Conservation (phyloP, 768 basidiomycete species). For the Boletales sp. region DNA sequence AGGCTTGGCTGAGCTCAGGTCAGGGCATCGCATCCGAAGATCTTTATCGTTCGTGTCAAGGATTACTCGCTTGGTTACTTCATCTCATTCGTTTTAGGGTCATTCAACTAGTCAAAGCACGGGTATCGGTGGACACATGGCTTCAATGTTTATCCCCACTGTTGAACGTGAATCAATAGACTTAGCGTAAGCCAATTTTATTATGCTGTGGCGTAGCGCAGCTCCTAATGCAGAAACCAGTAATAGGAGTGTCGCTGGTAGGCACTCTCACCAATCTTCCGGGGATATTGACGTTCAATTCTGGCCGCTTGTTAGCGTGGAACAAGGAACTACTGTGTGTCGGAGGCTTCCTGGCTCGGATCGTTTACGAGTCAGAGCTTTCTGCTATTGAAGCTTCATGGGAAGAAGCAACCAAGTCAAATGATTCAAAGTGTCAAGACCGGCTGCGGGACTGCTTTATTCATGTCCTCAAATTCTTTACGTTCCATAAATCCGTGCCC, state of each 20-base stretch:
- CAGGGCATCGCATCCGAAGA: constrained; percentile 60
- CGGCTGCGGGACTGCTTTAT: background rate
- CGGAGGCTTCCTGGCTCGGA: constrained; percentile 76
- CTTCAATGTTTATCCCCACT: constrained; percentile 6
- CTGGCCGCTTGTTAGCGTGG: constrained; percentile 52
- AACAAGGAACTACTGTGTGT: constrained; percentile 84
- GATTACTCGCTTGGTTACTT: too few relatives aligned
- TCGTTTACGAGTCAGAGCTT: constrained; percentile 83
- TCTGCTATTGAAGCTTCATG: constrained; percentile 39
- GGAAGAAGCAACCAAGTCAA: background rate
- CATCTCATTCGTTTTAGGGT: background rate
- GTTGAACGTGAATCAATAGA: constrained; percentile 12
- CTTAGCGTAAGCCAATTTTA: constrained; percentile 2
- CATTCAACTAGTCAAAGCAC: constrained; percentile 11
- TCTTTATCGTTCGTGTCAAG: constrained; percentile 67
- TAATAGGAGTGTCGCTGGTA: constrained; percentile 50
- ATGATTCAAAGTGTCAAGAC: background rate
- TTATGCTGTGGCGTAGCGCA: background rate
- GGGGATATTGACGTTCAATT: background rate
- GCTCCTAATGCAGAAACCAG: background rate
- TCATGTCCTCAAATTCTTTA: constrained; percentile 10
- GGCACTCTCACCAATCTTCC: background rate
- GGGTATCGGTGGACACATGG: constrained; percentile 11
- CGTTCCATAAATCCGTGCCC: constrained; percentile 50
- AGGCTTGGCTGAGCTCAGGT: constrained; percentile 3